Percentiles rank a stretch among this genome's conserved stretches.
Evolutionary conservation across 805 yeast species (phyloP).

Genomic region (Phaffomyces opuntiae): DNA sequence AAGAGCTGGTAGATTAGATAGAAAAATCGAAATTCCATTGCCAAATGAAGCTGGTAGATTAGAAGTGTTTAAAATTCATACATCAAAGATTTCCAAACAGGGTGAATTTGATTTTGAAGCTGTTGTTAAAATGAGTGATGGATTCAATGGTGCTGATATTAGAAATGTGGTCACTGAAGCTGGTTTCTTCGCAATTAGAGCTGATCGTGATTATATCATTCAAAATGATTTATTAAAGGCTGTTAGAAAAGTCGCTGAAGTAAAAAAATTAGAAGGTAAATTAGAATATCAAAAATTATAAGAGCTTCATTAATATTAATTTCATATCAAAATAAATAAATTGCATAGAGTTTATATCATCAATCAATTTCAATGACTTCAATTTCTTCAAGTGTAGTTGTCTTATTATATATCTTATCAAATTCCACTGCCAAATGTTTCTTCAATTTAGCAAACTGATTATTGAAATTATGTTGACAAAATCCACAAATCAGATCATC

Average conservation of each 20-base stretch:
- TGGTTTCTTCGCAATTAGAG: conserved; percentile 96
- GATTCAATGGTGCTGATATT: conserved; percentile 97
- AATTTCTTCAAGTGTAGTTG: too few relatives aligned
- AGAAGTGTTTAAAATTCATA: conserved; percentile 90
- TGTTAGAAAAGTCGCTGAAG: conserved; percentile 93
- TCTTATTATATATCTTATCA: conserved; percentile 2
- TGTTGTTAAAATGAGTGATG: conserved; percentile 96
- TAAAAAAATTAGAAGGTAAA: conserved; percentile 94
- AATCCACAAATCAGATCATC: conserved; percentile 34
- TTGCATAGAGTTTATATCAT: not conserved
- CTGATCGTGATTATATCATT: conserved; percentile 89
- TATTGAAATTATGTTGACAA: conserved; percentile 34
- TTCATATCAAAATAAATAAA: not conserved
- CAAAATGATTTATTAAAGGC: conserved; percentile 97
- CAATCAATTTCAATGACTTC: conserved; percentile 1
- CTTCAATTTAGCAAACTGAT: conserved; percentile 37
- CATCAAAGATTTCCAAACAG: conserved; percentile 73
- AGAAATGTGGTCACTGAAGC: conserved; percentile 98
- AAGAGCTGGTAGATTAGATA: conserved; percentile 95
- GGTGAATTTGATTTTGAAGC: conserved; percentile 98
- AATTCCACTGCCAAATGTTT: conserved; percentile 35
- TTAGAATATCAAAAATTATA: conserved; percentile 90
- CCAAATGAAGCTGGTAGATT: conserved; percentile 95
- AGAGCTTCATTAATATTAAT: not conserved
- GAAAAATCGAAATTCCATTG: conserved; percentile 90